Percentiles rank a stretch among this genome's conserved stretches.
Evolutionary conservation across 176 grass and related monocot genomes (phyloP).

Genomic region (Elymus sibiricus): DNA sequence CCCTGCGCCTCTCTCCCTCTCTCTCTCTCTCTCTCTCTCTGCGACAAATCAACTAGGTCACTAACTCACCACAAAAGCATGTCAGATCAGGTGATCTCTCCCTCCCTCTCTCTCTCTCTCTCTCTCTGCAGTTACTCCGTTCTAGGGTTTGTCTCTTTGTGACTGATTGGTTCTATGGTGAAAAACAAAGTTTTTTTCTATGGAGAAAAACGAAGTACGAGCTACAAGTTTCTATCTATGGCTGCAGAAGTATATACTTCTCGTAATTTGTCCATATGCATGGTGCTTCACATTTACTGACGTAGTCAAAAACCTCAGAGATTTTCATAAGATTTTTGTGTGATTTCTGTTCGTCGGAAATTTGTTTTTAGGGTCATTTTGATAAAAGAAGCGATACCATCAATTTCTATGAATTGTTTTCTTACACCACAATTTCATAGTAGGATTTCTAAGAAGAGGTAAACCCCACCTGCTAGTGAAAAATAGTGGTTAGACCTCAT

Average conservation of each 20-base stretch:
- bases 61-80: neutral
- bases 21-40: neutral
- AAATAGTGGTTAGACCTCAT: neutral
- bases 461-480: neutral
- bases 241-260: neutral
- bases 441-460: neutral
- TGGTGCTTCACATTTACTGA: neutral
- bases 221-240: neutral
- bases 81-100: slow-evolving; percentile 26
- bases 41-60: neutral
- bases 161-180: neutral
- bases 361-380: neutral
- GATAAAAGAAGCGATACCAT: neutral
- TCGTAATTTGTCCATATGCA: neutral
- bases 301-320: neutral
- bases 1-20: neutral
- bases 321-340: neutral
- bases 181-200: neutral
- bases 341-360: neutral
- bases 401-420: neutral
- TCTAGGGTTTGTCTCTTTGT: neutral
- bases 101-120: neutral
- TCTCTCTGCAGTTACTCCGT: neutral
- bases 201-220: neutral
- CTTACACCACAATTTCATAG: neutral